Base-by-base conservation (phyloP, 148 eudicot genomes). In the Nyssa sinensis region DNA sequence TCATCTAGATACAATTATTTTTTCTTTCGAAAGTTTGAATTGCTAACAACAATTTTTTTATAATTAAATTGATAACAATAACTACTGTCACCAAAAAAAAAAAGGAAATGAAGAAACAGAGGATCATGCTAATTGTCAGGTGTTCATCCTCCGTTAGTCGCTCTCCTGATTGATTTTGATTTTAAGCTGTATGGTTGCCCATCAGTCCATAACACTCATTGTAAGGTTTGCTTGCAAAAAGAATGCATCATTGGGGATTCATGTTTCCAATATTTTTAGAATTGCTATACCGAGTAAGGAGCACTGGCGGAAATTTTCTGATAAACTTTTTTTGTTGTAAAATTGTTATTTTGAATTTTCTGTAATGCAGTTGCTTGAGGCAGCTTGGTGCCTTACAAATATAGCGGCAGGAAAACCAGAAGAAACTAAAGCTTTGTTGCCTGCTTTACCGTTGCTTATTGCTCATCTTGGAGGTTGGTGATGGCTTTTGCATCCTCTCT, bases 351-450 rank as follows among this genome's bases (percentile, higher is more conserved):
- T 24, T 68, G 24, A 29, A 35, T 62, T 77, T 77, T n/a, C 66
- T 27, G 28, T 71, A 63, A 71, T 64, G 62, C 91, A 95, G 99
- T 85, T 95, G 85, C 99, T 90, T 74, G 97, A 95, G 81, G 90
- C 97, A 59, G 96, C 99, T 84, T 95, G 97, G 99, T 95, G 97
- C 80, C 91, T 95, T 72, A 95, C 99, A 30, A 95, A 92, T 79
- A 90, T 95, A 61, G 99, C 99, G 12, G 97, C 97, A 44, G 99
- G 99, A 60, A 88, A 79, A 75, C 97, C 97, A 51, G 96, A 92
- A 82, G 99, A 92, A 84, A 95, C 97, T 37, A 88, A 84, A 80
- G 87, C 99, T 51, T 79, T 95, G 80, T 79, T 90, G 76, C 97
- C 99, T 70, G 99, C 99, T 59, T 79, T 92, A 68, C 99, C 99